phyloP scores from a whole-genome alignment of 139 green algal genomes.

The Chlorella sp. region DNA sequence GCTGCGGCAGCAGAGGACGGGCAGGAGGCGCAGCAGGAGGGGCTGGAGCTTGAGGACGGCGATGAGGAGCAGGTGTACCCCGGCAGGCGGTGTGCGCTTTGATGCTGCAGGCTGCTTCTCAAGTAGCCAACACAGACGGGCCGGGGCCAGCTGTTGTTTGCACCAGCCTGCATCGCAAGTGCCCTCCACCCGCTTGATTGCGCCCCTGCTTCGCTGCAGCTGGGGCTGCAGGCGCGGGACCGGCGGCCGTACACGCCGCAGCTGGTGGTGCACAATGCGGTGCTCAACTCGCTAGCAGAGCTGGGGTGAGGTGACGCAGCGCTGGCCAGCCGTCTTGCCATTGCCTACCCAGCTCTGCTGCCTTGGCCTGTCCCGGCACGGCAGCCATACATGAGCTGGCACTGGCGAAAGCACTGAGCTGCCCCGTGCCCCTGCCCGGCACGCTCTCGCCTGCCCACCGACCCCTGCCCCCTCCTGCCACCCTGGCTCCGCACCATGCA shows the following conservation, averaged over 20 bases:
- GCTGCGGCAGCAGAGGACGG: not conserved
- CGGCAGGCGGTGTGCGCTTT: too few relatives aligned
- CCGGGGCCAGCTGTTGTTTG: not conserved
- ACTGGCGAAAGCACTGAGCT: too few relatives aligned
- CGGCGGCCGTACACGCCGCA: not conserved
- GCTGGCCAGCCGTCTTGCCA: too few relatives aligned
- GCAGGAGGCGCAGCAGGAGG: not conserved
- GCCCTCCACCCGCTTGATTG: too few relatives aligned
- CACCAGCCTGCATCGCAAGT: too few relatives aligned
- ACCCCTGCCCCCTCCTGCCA: not conserved
- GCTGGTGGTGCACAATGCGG: constrained; percentile 33
- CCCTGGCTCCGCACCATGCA: not conserved
- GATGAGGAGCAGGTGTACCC: too few relatives aligned
- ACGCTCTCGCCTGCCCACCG: not conserved
- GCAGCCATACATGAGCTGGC: not conserved
- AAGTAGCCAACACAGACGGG: too few relatives aligned
- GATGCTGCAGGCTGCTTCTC: too few relatives aligned
- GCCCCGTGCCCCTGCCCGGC: too few relatives aligned
- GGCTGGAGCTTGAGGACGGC: not conserved
- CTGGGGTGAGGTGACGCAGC: constrained; percentile 21
- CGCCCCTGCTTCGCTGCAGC: too few relatives aligned
- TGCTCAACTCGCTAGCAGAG: constrained; percentile 26
- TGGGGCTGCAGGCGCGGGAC: not conserved
- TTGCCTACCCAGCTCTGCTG: not conserved
- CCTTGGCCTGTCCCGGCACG: not conserved